Evolutionary conservation across 306 rosid genomes (phyloP).

Genomic region (Cucumis sativus): DNA sequence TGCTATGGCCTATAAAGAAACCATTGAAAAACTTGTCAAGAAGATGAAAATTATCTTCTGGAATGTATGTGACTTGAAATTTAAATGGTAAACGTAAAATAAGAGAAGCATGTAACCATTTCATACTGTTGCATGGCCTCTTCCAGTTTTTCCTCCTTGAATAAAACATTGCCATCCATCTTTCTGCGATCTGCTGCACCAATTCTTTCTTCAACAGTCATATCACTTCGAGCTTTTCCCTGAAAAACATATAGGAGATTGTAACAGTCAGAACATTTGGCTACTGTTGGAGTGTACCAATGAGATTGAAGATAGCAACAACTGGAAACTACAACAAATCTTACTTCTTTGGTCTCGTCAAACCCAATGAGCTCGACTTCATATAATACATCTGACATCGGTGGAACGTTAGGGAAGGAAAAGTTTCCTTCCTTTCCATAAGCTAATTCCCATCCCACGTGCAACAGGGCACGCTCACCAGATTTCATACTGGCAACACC

Average conservation of each 20-base stretch:
- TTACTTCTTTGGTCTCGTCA: constrained; percentile 82
- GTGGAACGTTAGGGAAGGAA: constrained; percentile 93
- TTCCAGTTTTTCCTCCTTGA: constrained; percentile 76
- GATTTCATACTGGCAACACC: constrained; percentile 83
- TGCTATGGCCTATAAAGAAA: constrained; percentile 58
- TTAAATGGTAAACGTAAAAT: constrained; percentile 11
- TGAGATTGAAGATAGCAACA: neutral
- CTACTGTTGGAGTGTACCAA: neutral
- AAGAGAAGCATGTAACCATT: constrained; percentile 56
- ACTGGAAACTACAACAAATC: neutral
- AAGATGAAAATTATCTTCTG: neutral
- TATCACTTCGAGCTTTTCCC: constrained; percentile 92
- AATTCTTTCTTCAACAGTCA: constrained; percentile 94
- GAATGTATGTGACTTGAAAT: neutral
- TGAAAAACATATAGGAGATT: neutral
- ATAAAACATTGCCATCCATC: constrained; percentile 85
- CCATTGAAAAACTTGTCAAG: constrained; percentile 12
- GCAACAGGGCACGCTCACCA: constrained; percentile 72
- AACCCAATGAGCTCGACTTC: constrained; percentile 93
- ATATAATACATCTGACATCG: constrained; percentile 77
- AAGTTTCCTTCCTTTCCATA: constrained; percentile 85
- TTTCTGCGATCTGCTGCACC: constrained; percentile 81
- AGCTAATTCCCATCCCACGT: constrained; percentile 88
- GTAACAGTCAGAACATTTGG: neutral
- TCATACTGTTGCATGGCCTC: constrained; percentile 99